Evolutionary conservation across 129 eudicot species (phyloP).

Genomic region (Rutidosis leptorrhynchoides): DNA sequence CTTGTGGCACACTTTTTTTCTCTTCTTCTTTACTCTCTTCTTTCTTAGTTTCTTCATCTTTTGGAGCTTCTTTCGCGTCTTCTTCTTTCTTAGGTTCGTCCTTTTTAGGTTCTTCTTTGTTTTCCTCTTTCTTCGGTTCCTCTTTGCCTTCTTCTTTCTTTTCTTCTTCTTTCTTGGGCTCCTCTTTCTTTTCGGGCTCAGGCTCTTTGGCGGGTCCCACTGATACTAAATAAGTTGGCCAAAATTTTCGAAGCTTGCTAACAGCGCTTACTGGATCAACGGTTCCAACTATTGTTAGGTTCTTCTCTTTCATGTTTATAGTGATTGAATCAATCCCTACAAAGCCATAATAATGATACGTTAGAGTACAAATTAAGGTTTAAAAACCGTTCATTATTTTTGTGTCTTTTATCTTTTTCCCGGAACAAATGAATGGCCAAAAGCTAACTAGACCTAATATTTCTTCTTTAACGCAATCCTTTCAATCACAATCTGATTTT

Average conservation of each 20-base stretch:
- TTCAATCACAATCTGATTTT: constrained; percentile 19
- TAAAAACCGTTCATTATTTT: neutral
- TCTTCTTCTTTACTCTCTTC: constrained; percentile 57
- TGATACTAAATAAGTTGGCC: constrained; percentile 60
- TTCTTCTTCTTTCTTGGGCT: constrained; percentile 55
- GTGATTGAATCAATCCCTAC: constrained; percentile 86
- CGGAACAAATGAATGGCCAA: constrained; percentile 9
- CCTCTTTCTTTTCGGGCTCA: constrained; percentile 85
- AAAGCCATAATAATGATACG: constrained; percentile 7
- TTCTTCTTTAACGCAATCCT: constrained; percentile 22
- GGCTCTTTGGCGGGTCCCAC: constrained; percentile 96
- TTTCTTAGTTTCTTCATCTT: constrained; percentile 48
- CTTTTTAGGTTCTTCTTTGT: constrained; percentile 47
- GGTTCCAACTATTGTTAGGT: constrained; percentile 65
- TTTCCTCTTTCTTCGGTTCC: constrained; percentile 51
- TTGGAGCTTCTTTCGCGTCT: constrained; percentile 31
- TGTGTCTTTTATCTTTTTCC: neutral
- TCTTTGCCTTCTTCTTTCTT: too few species aligned
- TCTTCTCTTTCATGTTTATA: constrained; percentile 80
- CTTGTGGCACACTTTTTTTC: constrained; percentile 42
- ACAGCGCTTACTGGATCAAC: constrained; percentile 78
- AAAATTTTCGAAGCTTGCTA: constrained; percentile 73
- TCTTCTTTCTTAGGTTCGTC: constrained; percentile 61
- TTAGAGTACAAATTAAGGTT: neutral
- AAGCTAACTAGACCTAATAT: constrained; percentile 17